Base-by-base conservation (phyloP, 1,139 yeast species). In the Kazachstania sp. region DNA sequence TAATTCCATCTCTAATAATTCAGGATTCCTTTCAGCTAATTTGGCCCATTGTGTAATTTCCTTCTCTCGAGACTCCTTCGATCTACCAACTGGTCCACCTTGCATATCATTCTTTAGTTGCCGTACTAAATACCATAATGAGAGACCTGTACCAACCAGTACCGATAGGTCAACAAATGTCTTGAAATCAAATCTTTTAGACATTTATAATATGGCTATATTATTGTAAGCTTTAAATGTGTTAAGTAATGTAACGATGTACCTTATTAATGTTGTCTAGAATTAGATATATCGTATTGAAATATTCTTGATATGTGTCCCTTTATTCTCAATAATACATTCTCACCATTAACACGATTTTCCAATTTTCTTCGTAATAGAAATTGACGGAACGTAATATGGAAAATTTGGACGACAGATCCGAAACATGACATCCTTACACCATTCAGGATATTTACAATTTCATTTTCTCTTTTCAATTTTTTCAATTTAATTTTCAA, bases 61-160 rank as follows among this genome's bases (percentile, higher is more conserved):
- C 64, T 80, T 83, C 62, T 78, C 80, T 64, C 81, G 81, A 26
- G 79, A 71, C 52, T 83, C 94, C 60, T 74, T 78, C 34, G 78
- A 77, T 53, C 78, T 78, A 2, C 81, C 71, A 35, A 61, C 47
- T 15, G 75, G 74, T n/a, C 74, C 74, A 20, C 73, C 71, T 45
- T 80, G 86, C 48, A 54, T 54, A 38, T 58, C 67, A 43, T 72
- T 75, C 44, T 81, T 59, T 29, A 85, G 68, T 44, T 78, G 79
- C 54, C 75, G 78, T 46, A 85, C 62, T 57, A 86, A 69, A 61
- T 85, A 86, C 63, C 85, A 86, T 54, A 85, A 77, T 1, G 95
- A 83, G 34, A 85, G 72, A n/a, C 90, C 83, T 1, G 95, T 90
- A 13, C 95, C 95, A 2, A 87, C 72, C 47, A 86, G 73, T 49